A percentile compares a stretch with the other conserved stretches of the same genome.
Conservation (phyloP, 129 eudicot genomes). For the Tagetes erecta region DNA sequence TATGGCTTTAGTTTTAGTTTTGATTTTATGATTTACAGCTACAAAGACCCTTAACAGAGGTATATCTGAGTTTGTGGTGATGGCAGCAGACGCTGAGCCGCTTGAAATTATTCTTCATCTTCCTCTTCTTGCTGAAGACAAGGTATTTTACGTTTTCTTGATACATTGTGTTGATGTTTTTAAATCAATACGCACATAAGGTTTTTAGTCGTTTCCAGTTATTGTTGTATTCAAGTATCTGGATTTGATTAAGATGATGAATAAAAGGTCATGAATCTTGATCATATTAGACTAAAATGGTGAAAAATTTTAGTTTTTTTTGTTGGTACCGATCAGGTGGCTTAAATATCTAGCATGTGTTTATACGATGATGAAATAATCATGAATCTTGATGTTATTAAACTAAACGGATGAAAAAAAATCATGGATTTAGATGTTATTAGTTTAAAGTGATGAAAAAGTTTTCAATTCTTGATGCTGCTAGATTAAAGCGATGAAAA, state of each 20-base stretch:
- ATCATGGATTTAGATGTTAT: background rate
- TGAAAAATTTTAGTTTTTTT: background rate
- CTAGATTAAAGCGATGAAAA: background rate
- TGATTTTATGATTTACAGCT: constrained; percentile 40
- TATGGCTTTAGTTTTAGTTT: background rate
- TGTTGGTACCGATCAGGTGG: background rate
- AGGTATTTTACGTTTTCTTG: constrained; percentile 38
- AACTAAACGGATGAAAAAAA: background rate
- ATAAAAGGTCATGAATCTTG: background rate
- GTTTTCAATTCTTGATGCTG: background rate
- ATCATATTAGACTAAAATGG: background rate
- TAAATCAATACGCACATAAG: too few species aligned
- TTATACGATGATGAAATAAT: background rate
- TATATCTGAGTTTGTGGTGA: constrained; percentile 74
- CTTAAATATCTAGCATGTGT: background rate
- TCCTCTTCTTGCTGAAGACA: constrained; percentile 83
- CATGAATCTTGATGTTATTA: background rate
- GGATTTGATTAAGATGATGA: background rate
- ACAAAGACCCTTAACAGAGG: constrained; percentile 84
- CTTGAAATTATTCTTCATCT: constrained; percentile 81
- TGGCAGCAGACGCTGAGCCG: constrained; percentile 86
- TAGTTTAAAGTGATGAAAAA: background rate
- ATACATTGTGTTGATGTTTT: background rate
- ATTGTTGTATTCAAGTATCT: too few species aligned
- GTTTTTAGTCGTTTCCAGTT: background rate